phyloP scores from a whole-genome alignment of 129 eudicot genomes.

The Escallonia rubra region DNA sequence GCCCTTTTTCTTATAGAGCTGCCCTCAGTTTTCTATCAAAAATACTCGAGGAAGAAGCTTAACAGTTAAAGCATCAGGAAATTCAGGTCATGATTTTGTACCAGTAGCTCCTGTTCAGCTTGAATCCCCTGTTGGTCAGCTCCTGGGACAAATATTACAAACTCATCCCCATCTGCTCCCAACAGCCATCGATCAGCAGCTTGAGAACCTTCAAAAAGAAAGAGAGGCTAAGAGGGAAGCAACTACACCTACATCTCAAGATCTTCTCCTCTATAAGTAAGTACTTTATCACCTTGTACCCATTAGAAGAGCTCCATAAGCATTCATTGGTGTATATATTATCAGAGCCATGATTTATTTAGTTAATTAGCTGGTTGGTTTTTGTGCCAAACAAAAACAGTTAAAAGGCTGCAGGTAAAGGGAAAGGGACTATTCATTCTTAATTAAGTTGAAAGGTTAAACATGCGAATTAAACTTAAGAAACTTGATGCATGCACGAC shows the following conservation, averaged over 20 bases:
- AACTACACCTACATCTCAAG: conserved; percentile 40
- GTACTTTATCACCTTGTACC: conserved; percentile 5
- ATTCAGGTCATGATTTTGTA: conserved; percentile 40
- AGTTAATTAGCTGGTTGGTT: too few relatives aligned
- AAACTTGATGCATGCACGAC: too few relatives aligned
- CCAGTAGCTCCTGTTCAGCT: conserved; percentile 78
- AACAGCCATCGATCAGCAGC: conserved; percentile 92
- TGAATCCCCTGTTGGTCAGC: conserved; percentile 87
- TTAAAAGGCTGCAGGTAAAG: too few relatives aligned
- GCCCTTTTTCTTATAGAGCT: conserved; percentile 33
- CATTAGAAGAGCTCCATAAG: not conserved
- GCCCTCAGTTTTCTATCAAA: conserved; percentile 30
- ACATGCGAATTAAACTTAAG: too few relatives aligned
- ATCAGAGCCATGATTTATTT: not conserved
- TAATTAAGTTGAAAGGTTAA: too few relatives aligned
- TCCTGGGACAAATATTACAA: conserved; percentile 72
- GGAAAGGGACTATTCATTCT: too few relatives aligned
- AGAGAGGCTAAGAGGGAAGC: conserved; percentile 55
- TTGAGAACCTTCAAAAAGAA: conserved; percentile 64
- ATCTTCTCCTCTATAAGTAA: conserved; percentile 64
- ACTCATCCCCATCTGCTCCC: conserved; percentile 86
- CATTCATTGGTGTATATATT: not conserved
- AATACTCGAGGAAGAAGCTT: conserved; percentile 47
- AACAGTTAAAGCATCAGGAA: conserved; percentile 60
- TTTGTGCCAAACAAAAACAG: too few relatives aligned